Base-by-base conservation (phyloP, 2,329 filamentous ascomycete species). In the Furcasterigmium sp. region DNA sequence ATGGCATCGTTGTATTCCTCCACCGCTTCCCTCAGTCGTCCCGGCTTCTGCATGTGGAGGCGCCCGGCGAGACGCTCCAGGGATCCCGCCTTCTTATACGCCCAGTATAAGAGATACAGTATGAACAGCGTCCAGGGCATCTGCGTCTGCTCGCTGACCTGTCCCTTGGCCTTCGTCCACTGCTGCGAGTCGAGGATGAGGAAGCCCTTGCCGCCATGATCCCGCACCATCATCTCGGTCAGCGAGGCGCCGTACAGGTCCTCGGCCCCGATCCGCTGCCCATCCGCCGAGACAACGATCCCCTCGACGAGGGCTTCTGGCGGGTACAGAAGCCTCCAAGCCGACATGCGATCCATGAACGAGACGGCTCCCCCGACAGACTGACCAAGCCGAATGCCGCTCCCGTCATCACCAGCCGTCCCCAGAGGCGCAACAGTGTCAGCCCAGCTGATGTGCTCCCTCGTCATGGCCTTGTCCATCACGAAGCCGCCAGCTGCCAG, bases 131-230 rank as follows among this genome's bases (percentile, higher is more conserved):
- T 29, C 38, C 36, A 29, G 15, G 37, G 43, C 15, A 28, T 30
- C 15, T 48, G 38, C 13, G 46, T 50, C 39, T 50, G 46, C 37
- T 42, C 37, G 2, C 14, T 11, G 13, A 50, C 11, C 14, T 38
- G 34, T 15, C 9, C 25, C n/a, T 39, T 47, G 17, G 30, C 45
- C 17, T 42, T 43, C 13, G 18, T 34, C 45, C 45, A 47, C 20
- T 47, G 45, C 21, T 6, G 17, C 13, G 47, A 49, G 37, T 49
- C 47, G 14, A 47, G 35, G 21, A 50, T 45, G 20, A 50, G 37
- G 30, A 34, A 50, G 17, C 39, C 47, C 10, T 17, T 17, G 18
- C 45, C 43, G 13, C 35, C 23, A 13, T 37, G 35, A 5, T 25
- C 8, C 18, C 36, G 23, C 8, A 50, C 34, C 47, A 50, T 48